Base-by-base conservation (phyloP, 1,284 basidiomycete species). In the Apiotrichum veenhuisii region DNA sequence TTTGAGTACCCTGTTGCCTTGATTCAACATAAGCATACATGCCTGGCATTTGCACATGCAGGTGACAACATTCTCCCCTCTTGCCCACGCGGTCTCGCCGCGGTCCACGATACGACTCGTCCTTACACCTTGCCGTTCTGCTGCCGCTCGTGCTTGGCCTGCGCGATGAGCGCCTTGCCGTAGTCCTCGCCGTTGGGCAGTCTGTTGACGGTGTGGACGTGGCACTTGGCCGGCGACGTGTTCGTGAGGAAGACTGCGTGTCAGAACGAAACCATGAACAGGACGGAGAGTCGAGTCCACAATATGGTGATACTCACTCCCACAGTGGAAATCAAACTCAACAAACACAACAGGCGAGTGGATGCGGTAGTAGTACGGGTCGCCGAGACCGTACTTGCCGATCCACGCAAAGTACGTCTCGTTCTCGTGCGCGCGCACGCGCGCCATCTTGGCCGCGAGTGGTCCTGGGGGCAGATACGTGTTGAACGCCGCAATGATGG, bases 321-420 rank as follows among this genome's bases (percentile, higher is more conserved):
- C 73, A 44, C 72, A 75, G 52, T 75, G 73, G 52, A 74, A 73
- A 50, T 75, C 73, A 55, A 75, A 73, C 68, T 76, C 74, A 67
- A 64, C 63, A 36, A 72, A 73, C n/a, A 64, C 65, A 14, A 67
- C 68, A 0, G 74, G 73, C 25, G 66, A 69, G 52, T 74, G 73
- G 14, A 76, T 71, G 26, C 74, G 58, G 57, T 65, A 76, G 57
- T 76, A 76, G 65, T 74, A 76, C 11, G 74, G 70, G 58, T 74
- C 72, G 23, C 65, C 66, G 37, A 69, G 55, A 18, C 70, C 69
- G 38, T 62, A 73, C 42, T 67, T 64, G 22, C 74, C 74, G 22
- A 73, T 73, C 74, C 74, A 74, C 22, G 66, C 66, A 54, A 75
- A 74, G 58, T 69, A 74, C 14, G 71, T 73, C 55, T 69, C 23